Evolutionary conservation across 78 protist genomes (phyloP).

Genomic region (Guillardia theta): DNA sequence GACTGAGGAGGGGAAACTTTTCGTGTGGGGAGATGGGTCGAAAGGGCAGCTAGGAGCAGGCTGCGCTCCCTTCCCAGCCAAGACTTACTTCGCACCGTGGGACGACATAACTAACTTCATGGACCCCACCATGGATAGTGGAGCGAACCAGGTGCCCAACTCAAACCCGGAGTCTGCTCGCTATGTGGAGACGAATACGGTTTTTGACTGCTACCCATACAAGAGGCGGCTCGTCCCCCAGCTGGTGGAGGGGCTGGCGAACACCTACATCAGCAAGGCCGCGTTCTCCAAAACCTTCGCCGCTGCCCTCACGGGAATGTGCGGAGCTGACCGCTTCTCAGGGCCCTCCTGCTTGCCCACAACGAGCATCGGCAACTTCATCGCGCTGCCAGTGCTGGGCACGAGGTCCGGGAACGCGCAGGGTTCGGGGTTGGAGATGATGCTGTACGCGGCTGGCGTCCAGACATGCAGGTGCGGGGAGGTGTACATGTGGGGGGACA

Average conservation of each 20-base stretch:
- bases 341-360: neutral
- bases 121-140: neutral
- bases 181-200: neutral
- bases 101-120: neutral
- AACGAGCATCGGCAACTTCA: neutral
- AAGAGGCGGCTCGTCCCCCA: neutral
- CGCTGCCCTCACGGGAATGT: neutral
- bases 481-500: neutral
- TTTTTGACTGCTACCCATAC: neutral
- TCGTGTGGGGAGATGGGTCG: neutral
- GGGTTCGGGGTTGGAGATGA: neutral
- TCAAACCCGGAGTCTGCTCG: neutral
- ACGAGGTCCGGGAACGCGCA: neutral
- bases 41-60: neutral
- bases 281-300: neutral
- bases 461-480: neutral
- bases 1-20: neutral
- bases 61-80: neutral
- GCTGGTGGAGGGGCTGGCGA: neutral
- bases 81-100: neutral
- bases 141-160: neutral
- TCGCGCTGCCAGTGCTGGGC: neutral
- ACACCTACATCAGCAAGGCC: neutral
- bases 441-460: neutral
- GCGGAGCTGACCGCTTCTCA: neutral